Evolutionary conservation across 352 stramenopile species (phyloP).

Genomic region (Plasmopara muralis): DNA sequence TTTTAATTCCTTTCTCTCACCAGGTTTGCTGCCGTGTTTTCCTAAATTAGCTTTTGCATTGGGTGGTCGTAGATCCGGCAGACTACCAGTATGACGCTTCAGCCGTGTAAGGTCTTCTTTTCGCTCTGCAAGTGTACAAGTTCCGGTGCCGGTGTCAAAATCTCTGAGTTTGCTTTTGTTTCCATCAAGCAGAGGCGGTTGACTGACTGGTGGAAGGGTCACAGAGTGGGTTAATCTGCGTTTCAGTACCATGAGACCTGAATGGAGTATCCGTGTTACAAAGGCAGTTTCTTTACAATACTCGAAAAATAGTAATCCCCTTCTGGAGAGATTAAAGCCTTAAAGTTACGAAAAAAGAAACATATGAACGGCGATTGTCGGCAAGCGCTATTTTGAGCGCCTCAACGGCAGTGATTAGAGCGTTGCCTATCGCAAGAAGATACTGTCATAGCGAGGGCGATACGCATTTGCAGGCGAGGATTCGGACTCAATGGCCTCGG

Average conservation of each 20-base stretch:
- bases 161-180: slow-evolving; percentile 58
- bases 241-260: slow-evolving; percentile 13
- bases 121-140: slow-evolving; percentile 3
- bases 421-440: slow-evolving; percentile 43
- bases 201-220: slow-evolving; percentile 13
- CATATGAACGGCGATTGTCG: too few species aligned
- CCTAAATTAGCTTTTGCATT: slow-evolving; percentile 1
- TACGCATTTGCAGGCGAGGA: slow-evolving; percentile 20
- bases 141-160: slow-evolving; percentile 22
- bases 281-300: too few species aligned
- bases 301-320: too few species aligned
- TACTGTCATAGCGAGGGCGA: slow-evolving; percentile 56
- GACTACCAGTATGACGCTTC: slow-evolving; percentile 41
- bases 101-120: slow-evolving; percentile 25
- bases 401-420: not conserved
- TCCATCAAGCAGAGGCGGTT: slow-evolving; percentile 26
- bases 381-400: too few species aligned
- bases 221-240: slow-evolving; percentile 4
- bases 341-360: too few species aligned
- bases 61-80: slow-evolving; percentile 27
- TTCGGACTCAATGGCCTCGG: slow-evolving; percentile 7
- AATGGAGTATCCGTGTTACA: not conserved
- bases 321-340: too few species aligned
- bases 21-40: slow-evolving; percentile 8
- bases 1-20: slow-evolving; percentile 19